phyloP scores from a whole-genome alignment of 805 yeast genomes.

The Starmerella floricola region DNA sequence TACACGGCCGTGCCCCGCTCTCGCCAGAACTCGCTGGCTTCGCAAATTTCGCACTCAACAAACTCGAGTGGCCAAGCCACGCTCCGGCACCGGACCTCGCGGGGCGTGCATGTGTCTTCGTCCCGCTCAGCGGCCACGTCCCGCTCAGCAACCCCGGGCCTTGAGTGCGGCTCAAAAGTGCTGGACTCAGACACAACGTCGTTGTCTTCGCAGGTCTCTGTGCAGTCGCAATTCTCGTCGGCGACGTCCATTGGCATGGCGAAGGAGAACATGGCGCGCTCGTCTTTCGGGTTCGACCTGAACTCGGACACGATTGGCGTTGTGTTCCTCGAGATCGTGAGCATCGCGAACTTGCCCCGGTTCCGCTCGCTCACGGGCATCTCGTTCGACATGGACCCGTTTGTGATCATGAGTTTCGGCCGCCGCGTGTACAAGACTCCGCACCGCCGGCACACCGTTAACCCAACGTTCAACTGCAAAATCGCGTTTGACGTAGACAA shows the following conservation, averaged over 20 bases:
- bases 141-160: too few relatives aligned
- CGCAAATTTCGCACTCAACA: background rate
- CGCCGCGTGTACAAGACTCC: conserved; percentile 76
- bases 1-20: background rate
- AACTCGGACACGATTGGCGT: conserved; percentile 43
- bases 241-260: conserved; percentile 14
- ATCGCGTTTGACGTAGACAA: conserved; percentile 64
- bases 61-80: too few relatives aligned
- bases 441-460: conserved; percentile 67
- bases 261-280: background rate
- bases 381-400: conserved; percentile 93
- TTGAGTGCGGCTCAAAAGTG: too few relatives aligned
- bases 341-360: conserved; percentile 71
- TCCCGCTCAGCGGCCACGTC: too few relatives aligned
- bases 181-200: background rate
- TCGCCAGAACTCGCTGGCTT: background rate
- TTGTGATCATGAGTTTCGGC: conserved; percentile 83
- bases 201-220: background rate
- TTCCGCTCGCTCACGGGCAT: conserved; percentile 55
- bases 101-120: too few relatives aligned
- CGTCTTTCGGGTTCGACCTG: conserved; percentile 17
- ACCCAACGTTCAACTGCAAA: conserved; percentile 72
- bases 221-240: background rate
- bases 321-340: conserved; percentile 58
- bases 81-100: too few relatives aligned